Base-by-base conservation (phyloP, 805 yeast species). In the Metschnikowia cubensis region DNA sequence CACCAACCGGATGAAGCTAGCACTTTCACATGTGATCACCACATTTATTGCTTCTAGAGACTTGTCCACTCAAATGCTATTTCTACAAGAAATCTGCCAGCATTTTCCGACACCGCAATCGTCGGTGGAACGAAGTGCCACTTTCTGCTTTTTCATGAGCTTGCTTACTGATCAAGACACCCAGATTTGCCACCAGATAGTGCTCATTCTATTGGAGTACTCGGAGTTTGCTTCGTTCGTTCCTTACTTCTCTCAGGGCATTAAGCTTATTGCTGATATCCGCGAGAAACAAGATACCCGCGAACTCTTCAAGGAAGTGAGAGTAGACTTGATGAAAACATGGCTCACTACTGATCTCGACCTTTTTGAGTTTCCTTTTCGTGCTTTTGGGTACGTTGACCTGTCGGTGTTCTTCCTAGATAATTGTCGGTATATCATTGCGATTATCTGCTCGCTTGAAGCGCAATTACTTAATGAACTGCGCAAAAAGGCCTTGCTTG, bases 161-260 rank as follows among this genome's bases (percentile, higher is more conserved):
- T 29, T 35, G 1, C 42, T 76, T 6, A 63, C 79, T 1, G 42
- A 52, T 8, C 44, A 63, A 4, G 67, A 76, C 0, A 59, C 65
- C 5, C 60, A 61, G 11, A 42, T 76, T 4, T 53, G 69, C 35
- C 50, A 69, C 8, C 64, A 74, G 1, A 62, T 71, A 4, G 47
- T 76, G 8, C 71, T 71, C 57, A 76, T 71, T 51, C 56, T 79
- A 39, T 54, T 77, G 5, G 81, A 78, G 50, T 64, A 71, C 35
- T 64, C 76, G 0, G 59, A 61, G 17, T 69, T 66, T 47, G 47
- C 54, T 1, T 64, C 62, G 38, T 63, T 74, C 37, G 47, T 50
- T 20, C 58, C 66, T 0, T 76, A 71, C 52, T 50, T 75, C 13
- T 50, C 53, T 6, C 35, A 42, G 11, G 57, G 74, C 3, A 45